These are phyloP conservation scores for Thielaviopsis ethacetica DNA, from an alignment of 2,329 filamentous ascomycete genomes.

Conservation along the genomic window DNA sequence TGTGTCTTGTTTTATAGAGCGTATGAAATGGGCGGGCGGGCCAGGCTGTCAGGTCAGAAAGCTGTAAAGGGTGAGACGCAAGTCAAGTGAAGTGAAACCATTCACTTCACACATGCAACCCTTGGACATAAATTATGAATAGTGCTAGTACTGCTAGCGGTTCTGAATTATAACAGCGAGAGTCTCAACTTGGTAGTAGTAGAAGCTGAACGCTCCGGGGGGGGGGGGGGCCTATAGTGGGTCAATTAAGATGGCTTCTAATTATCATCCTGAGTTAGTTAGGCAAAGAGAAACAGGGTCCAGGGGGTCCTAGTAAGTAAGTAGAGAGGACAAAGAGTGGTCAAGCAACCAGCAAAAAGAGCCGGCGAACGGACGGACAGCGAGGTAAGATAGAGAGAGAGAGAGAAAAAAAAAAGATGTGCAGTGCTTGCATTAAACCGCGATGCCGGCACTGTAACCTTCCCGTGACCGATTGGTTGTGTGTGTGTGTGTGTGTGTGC, in stretches of 20 bases:
- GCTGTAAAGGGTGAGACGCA: background rate
- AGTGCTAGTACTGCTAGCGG: background rate
- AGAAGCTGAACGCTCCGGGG: too few species aligned
- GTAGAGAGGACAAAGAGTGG: too few species aligned
- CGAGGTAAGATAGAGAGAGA: background rate
- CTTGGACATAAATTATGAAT: background rate
- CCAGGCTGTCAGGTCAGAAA: background rate
- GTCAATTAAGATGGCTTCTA: too few species aligned
- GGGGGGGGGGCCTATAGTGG: too few species aligned
- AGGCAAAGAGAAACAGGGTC: too few species aligned
- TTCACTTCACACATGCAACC: background rate
- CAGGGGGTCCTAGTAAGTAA: too few species aligned
- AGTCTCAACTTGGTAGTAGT: too few species aligned
- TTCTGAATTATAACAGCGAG: too few species aligned
- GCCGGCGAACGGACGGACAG: background rate
- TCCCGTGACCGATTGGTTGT: too few species aligned
- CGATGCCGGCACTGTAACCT: background rate
- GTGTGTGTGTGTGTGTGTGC: too few species aligned
- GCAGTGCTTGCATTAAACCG: background rate
- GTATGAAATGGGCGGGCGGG: background rate
- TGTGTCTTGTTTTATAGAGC: background rate
- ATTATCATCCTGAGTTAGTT: too few species aligned
- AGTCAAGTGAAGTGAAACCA: slow-evolving; percentile 8
- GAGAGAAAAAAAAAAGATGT: background rate
- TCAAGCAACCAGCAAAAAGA: too few species aligned